Evolutionary conservation across 202 grass and related monocot species (phyloP).

Genomic region (Alloteropsis angusta): DNA sequence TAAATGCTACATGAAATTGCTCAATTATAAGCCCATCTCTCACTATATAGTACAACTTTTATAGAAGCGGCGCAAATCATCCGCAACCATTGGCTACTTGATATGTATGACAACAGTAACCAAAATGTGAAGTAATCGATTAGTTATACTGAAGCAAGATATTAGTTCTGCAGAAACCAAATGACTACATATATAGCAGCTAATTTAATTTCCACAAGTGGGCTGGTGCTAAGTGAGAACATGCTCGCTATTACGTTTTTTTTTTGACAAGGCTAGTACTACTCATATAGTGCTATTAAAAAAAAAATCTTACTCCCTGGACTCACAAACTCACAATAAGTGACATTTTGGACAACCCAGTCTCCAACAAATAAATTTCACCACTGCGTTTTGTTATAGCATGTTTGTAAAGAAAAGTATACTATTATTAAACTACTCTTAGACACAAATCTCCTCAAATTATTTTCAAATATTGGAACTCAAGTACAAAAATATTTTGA

Average conservation of each 20-base stretch:
- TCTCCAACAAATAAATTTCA: neutral
- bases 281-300: neutral
- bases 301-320: neutral
- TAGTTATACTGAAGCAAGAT: neutral
- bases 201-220: neutral
- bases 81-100: neutral
- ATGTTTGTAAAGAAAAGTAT: neutral
- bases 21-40: neutral
- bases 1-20: slow-evolving; percentile 1
- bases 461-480: neutral
- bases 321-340: neutral
- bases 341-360: neutral
- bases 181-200: neutral
- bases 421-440: neutral
- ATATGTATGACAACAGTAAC: neutral
- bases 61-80: neutral
- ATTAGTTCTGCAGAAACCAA: neutral
- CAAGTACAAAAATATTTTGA: neutral
- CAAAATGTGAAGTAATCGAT: neutral
- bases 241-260: neutral
- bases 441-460: neutral
- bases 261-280: neutral
- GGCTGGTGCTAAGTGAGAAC: neutral
- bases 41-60: neutral
- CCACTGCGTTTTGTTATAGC: neutral